Conservation (phyloP, 345 rosid genomes). For the Citrus cavaleriei region DNA sequence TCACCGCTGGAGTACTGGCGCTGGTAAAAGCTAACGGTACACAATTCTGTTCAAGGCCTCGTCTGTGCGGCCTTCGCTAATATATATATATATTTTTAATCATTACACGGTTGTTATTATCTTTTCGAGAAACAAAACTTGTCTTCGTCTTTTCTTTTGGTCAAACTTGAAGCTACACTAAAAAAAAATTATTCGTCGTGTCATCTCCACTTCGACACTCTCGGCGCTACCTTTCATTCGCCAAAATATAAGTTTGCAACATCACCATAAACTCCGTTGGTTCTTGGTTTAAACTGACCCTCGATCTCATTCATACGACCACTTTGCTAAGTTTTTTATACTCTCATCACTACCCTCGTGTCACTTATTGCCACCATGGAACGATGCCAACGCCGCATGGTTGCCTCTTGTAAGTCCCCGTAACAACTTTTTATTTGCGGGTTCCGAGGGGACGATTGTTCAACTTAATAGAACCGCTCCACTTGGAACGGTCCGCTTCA, state of each 20-base stretch:
- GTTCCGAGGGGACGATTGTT: neutral
- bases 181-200: neutral
- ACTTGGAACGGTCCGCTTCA: neutral
- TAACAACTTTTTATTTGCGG: neutral
- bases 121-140: too few relatives aligned
- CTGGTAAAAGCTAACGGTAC: slow-evolving; percentile 81
- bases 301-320: neutral
- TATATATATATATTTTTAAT: too few relatives aligned
- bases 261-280: neutral
- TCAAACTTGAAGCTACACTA: neutral
- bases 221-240: neutral
- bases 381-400: neutral
- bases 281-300: neutral
- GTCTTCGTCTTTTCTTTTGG: neutral
- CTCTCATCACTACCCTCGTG: neutral
- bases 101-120: too few relatives aligned
- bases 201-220: neutral
- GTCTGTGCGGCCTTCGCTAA: slow-evolving; percentile 76
- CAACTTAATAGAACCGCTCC: neutral
- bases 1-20: slow-evolving; percentile 86
- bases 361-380: neutral
- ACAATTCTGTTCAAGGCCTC: slow-evolving; percentile 89
- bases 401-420: neutral
- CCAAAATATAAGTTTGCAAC: neutral
- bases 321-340: too few relatives aligned